Base-by-base conservation (phyloP, 2,329 filamentous ascomycete species). In the Fusarium sp. region DNA sequence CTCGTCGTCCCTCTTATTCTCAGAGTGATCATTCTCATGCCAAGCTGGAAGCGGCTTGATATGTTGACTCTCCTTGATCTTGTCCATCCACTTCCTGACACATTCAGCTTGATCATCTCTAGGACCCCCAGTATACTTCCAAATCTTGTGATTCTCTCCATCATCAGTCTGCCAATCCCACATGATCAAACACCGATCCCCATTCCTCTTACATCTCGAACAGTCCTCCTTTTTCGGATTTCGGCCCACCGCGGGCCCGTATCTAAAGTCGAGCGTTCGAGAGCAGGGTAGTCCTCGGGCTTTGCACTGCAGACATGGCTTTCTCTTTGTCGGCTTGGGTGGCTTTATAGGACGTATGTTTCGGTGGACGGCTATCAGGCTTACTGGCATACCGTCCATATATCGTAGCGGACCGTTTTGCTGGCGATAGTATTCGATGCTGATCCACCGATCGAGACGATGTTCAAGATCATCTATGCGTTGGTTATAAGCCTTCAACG, bases 111-210 rank as follows among this genome's bases (percentile, higher is more conserved):
- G 32, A 23, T 32, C 54, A 2, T 39, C 32, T 20, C 39, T 25
- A 6, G 70, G 58, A 7, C 27, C 41, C 18, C 56, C 32, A 16
- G 62, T 60, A 50, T 76, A 71, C 34, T n/a, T 56, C 64, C 43
- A 63, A 6, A 34, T 25, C 48, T 6, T 32, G 8, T n/a, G 48
- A 6, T 62, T 9, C 13, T 45, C 87, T 57, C 91, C 83, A 4
- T 91, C 86, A 77, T 92, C 88, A 80, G 91, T 88, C 66, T 91
- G 90, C 11, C 84, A 58, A 6, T 35, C 35, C 39, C 13, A 39
- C 25, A 43, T 82, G 16, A 72, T 76, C 32, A 74, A 74, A 70
- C 74, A 83, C 66, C 23, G 74, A 57, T 73, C 70, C 11, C 76
- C 79, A 58, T 78, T 80, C 64, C 72, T 67, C 48, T 32, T 66